A percentile compares a stretch with the other conserved stretches of the same genome.
phyloP scores from a whole-genome alignment of 2,329 filamentous ascomycete genomes.

The Calonectria multiphialidica region DNA sequence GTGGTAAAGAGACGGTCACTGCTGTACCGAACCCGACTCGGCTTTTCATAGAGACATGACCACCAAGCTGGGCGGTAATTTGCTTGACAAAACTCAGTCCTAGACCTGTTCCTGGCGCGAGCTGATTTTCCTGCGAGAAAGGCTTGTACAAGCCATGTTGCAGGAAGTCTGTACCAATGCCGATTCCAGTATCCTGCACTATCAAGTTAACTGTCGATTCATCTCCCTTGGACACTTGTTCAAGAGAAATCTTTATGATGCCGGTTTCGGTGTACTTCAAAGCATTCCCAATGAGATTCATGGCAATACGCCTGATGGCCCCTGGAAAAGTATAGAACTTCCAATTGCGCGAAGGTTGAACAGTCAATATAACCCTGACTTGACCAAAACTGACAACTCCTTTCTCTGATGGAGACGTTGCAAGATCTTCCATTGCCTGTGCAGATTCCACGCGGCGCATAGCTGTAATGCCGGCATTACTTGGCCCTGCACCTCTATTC shows the following conservation, averaged over 20 bases:
- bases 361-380: constrained; percentile 44
- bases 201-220: constrained; percentile 51
- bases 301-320: constrained; percentile 64
- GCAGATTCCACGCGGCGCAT: constrained; percentile 48
- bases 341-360: constrained; percentile 62
- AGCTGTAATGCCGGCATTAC: constrained; percentile 24
- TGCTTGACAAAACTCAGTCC: constrained; percentile 74
- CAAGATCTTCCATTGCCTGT: constrained; percentile 54
- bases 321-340: constrained; percentile 67
- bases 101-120: constrained; percentile 72
- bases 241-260: constrained; percentile 45
- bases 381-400: constrained; percentile 33
- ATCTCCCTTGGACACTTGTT: constrained; percentile 27
- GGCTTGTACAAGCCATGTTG: constrained; percentile 71
- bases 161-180: constrained; percentile 74
- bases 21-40: constrained; percentile 51
- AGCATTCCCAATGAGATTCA: constrained; percentile 74
- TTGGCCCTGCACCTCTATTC: neutral
- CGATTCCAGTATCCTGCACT: constrained; percentile 74
- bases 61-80: constrained; percentile 69
- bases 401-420: constrained; percentile 4
- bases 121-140: constrained; percentile 72
- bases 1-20: constrained; percentile 48
- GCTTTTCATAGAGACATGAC: constrained; percentile 69
- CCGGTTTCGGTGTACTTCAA: constrained; percentile 68